Conservation (phyloP, 2,329 filamentous ascomycete species). For the Fusarium proliferatum region DNA sequence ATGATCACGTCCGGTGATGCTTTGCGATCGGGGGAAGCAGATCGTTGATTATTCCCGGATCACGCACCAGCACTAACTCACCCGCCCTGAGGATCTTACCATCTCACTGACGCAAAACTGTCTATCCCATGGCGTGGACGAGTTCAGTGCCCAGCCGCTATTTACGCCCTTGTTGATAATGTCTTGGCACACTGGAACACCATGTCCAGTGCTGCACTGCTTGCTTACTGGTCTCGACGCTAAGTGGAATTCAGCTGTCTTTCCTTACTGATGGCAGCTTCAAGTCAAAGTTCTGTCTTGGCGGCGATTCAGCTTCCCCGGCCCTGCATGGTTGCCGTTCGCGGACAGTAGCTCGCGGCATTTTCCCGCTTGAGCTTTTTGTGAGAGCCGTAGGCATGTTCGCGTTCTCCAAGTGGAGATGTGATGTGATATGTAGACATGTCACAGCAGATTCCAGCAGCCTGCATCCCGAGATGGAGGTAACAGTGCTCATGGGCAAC, state of each 20-base stretch:
- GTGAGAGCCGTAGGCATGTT: slow-evolving; percentile 17
- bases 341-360: slow-evolving; percentile 23
- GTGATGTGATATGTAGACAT: slow-evolving; percentile 2
- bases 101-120: slow-evolving; percentile 31
- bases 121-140: slow-evolving; percentile 1
- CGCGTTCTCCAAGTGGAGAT: slow-evolving; percentile 18
- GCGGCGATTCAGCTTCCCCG: slow-evolving; percentile 9
- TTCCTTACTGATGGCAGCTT: slow-evolving; percentile 3
- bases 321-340: slow-evolving; percentile 6
- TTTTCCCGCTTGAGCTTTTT: slow-evolving; percentile 31
- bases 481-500: slow-evolving; percentile 16
- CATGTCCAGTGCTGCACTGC: not conserved
- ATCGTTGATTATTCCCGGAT: slow-evolving; percentile 15
- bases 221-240: slow-evolving; percentile 15
- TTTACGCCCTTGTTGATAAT: not conserved
- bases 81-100: slow-evolving; percentile 7
- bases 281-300: slow-evolving; percentile 10
- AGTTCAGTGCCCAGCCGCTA: slow-evolving; percentile 4
- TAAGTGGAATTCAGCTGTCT: slow-evolving; percentile 25
- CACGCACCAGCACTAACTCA: slow-evolving; percentile 19
- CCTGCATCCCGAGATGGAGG: slow-evolving; percentile 26
- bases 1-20: slow-evolving; percentile 5
- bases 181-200: slow-evolving; percentile 15
- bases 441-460: slow-evolving; percentile 22
- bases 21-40: not conserved